Conservation (phyloP, 352 stramenopile species). For the Pythium folliculosum region DNA sequence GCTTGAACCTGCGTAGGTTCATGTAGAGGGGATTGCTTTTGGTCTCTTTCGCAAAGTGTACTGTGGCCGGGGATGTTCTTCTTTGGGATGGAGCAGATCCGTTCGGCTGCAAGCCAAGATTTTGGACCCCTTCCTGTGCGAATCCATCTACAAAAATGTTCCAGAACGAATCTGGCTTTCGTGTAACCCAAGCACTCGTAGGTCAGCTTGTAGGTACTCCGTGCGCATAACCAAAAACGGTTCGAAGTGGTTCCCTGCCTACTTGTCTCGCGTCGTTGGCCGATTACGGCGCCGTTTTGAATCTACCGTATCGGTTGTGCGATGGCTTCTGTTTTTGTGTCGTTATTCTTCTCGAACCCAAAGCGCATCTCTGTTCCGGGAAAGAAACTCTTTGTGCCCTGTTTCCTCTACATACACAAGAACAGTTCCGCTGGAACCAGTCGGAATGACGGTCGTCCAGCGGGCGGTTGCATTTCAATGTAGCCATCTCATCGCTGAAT, state of each 20-base stretch:
- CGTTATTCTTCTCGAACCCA: background rate
- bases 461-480: slow-evolving; percentile 3
- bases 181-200: background rate
- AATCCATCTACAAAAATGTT: slow-evolving; percentile 4
- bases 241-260: background rate
- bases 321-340: background rate
- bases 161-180: slow-evolving; percentile 10
- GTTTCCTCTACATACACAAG: background rate
- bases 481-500: slow-evolving; percentile 25
- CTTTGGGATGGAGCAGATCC: background rate
- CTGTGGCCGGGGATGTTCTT: background rate
- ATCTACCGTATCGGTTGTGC: background rate
- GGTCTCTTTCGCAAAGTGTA: background rate
- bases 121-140: background rate
- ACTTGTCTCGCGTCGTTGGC: background rate
- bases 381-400: background rate
- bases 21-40: background rate
- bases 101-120: background rate
- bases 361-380: background rate
- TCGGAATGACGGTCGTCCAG: slow-evolving; percentile 2
- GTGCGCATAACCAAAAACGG: background rate
- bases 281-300: background rate
- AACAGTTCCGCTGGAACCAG: background rate
- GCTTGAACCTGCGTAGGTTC: background rate
- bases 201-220: background rate